Percentiles rank a stretch among this genome's conserved stretches.
Conservation (phyloP, 768 basidiomycete genomes). For the Austroboletus eburneus region DNA sequence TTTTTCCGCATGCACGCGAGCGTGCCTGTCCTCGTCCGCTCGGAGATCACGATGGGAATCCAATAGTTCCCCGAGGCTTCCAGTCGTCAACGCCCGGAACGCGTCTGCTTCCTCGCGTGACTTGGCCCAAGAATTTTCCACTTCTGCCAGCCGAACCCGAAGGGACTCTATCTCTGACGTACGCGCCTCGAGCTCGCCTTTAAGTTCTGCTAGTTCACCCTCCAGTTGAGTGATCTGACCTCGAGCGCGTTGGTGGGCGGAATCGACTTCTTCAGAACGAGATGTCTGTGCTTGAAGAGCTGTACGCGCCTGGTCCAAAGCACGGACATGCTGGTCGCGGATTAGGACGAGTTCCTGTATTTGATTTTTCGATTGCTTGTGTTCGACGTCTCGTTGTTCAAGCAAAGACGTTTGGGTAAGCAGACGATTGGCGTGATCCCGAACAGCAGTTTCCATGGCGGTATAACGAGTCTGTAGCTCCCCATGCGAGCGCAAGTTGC, state of each 20-base stretch:
- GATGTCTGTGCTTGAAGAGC: constrained; percentile 74
- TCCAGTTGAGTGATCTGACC: constrained; percentile 70
- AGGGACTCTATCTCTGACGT: constrained; percentile 70
- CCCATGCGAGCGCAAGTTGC: constrained; percentile 57
- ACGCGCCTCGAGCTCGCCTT: constrained; percentile 75
- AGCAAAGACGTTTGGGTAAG: constrained; percentile 67
- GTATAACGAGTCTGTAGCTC: constrained; percentile 66
- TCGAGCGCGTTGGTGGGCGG: constrained; percentile 64
- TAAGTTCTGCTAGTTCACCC: constrained; percentile 70
- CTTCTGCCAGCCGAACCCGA: constrained; percentile 62
- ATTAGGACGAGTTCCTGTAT: constrained; percentile 67
- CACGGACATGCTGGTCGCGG: constrained; percentile 81
- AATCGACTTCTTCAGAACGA: constrained; percentile 76
- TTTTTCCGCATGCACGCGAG: constrained; percentile 79
- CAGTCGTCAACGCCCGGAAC: constrained; percentile 81
- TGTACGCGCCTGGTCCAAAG: constrained; percentile 78
- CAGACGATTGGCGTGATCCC: constrained; percentile 74
- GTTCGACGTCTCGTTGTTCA: constrained; percentile 80
- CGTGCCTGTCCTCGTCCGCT: constrained; percentile 75
- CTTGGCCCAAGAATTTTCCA: constrained; percentile 88
- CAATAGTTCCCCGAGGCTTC: constrained; percentile 78
- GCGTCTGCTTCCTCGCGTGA: constrained; percentile 92
- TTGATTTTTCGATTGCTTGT: constrained; percentile 56
- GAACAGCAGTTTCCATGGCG: constrained; percentile 56
- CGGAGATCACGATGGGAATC: constrained; percentile 84